Evolutionary conservation across 169 alveolate genomes (phyloP).

Genomic region (Theileria equi): DNA sequence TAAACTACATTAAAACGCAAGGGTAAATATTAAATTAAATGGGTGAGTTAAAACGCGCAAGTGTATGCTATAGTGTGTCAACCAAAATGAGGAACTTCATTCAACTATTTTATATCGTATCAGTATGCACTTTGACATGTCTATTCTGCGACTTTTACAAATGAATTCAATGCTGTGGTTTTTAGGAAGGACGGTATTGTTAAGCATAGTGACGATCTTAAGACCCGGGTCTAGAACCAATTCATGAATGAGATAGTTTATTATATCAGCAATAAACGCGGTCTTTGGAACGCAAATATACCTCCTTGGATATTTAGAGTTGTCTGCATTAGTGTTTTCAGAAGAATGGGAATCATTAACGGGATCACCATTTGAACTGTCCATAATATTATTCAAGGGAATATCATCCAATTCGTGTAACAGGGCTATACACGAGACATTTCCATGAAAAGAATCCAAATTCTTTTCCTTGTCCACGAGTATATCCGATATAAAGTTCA

Average conservation of each 20-base stretch:
- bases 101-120: slow-evolving; percentile 22
- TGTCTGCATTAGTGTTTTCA: too few species aligned
- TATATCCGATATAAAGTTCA: background rate
- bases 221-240: background rate
- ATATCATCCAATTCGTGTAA: slow-evolving; percentile 20
- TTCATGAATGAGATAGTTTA: background rate
- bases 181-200: slow-evolving; percentile 10
- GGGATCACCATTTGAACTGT: too few species aligned
- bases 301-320: slow-evolving; percentile 25
- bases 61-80: too few species aligned
- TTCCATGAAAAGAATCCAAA: background rate
- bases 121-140: slow-evolving; percentile 33
- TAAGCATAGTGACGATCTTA: slow-evolving; percentile 3
- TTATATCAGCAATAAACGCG: slow-evolving; percentile 6
- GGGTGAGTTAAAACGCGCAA: too few species aligned
- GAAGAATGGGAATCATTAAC: too few species aligned
- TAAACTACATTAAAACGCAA: too few species aligned
- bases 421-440: slow-evolving; percentile 20
- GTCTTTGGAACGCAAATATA: slow-evolving; percentile 41
- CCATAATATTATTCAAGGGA: background rate
- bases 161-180: slow-evolving; percentile 44
- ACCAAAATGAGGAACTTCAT: too few species aligned
- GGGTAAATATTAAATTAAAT: too few species aligned
- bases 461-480: background rate
- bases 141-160: slow-evolving; percentile 16